Conservation (phyloP, 2,329 filamentous ascomycete genomes). For the Sclerotinia minor region DNA sequence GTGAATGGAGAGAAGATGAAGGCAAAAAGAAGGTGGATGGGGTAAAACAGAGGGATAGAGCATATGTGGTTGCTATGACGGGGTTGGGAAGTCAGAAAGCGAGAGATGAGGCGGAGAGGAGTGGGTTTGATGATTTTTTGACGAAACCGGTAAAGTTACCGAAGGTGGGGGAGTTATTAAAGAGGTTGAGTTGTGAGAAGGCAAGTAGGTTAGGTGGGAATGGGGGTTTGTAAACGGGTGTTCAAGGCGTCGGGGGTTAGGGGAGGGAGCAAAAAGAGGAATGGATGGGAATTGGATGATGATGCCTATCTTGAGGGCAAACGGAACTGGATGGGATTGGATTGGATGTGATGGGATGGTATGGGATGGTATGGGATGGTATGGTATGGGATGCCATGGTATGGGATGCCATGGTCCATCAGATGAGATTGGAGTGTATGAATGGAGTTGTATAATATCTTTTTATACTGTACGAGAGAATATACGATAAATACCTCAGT, state of each 20-base stretch:
- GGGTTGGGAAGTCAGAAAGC: constrained; percentile 51
- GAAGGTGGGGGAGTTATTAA: constrained; percentile 32
- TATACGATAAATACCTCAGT: too few relatives aligned
- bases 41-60: constrained; percentile 21
- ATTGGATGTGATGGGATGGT: not conserved
- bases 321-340: not conserved
- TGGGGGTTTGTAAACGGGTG: too few relatives aligned
- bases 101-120: constrained; percentile 50
- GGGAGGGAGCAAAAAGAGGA: too few relatives aligned
- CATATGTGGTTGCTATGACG: constrained; percentile 54
- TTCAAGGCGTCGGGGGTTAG: too few relatives aligned
- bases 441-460: not conserved
- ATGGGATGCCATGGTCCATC: not conserved
- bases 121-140: constrained; percentile 56
- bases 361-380: too few relatives aligned
- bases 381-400: not conserved
- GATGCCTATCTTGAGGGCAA: not conserved
- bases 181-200: constrained; percentile 29
- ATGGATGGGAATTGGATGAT: not conserved
- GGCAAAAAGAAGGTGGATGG: not conserved
- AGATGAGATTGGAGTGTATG: not conserved
- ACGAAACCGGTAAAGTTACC: constrained; percentile 50
- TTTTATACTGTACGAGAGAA: too few relatives aligned
- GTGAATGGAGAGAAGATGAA: not conserved
- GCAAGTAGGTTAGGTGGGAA: not conserved